Conservation (phyloP, 83 land plant genomes). For the Isoetes engelmannii region DNA sequence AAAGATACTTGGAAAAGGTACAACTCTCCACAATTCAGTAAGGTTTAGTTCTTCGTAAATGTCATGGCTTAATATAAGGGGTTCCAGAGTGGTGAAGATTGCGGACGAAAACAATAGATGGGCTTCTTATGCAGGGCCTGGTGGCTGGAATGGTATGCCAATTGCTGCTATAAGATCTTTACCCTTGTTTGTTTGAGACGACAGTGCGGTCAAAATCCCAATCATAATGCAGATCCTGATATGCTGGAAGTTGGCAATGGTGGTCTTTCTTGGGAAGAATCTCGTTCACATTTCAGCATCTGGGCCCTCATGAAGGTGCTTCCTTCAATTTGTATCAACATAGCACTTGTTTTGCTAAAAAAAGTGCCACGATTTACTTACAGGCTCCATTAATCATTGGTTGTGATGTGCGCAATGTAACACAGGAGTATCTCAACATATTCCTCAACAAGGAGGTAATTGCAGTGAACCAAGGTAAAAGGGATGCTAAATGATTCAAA, state of each 20-base stretch:
- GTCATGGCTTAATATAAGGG: neutral
- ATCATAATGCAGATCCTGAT: constrained; percentile 22
- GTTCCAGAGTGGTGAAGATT: constrained; percentile 6
- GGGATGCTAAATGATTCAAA: constrained; percentile 37
- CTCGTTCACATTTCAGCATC: constrained; percentile 28
- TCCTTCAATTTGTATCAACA: neutral
- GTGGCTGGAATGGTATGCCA: constrained; percentile 21
- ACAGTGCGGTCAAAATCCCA: too few species aligned
- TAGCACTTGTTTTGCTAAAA: neutral
- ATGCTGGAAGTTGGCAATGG: constrained; percentile 38
- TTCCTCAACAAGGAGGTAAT: constrained; percentile 52
- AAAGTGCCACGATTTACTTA: neutral
- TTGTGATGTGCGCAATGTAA: constrained; percentile 46
- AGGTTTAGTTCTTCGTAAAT: neutral
- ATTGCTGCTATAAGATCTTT: too few species aligned
- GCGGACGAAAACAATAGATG: constrained; percentile 17
- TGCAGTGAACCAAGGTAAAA: constrained; percentile 59
- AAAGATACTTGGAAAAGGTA: constrained; percentile 17
- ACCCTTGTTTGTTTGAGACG: too few species aligned
- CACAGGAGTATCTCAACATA: constrained; percentile 29
- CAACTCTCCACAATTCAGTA: neutral
- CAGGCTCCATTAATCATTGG: constrained; percentile 64
- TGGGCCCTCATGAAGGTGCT: constrained; percentile 34
- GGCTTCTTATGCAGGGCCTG: constrained; percentile 26
- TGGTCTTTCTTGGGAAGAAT: constrained; percentile 21